Base-by-base conservation (phyloP, 371 early-diverging fungal genomes). In the Lichtheimia ramosa region DNA sequence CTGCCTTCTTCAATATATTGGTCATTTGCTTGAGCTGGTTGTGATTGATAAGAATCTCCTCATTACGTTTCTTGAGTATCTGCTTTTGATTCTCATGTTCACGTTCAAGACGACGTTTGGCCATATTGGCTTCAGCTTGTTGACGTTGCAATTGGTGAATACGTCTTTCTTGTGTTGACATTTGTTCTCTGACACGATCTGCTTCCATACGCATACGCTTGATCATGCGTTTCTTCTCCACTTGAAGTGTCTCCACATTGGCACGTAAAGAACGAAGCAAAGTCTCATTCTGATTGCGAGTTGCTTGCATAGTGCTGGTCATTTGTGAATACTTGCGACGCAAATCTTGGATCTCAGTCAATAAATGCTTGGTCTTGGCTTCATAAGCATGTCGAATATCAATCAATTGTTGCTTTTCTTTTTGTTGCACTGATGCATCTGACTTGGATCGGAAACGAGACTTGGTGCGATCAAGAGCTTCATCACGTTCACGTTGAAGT, bases 141-240 rank as follows among this genome's bases (percentile, higher is more conserved):
- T 87, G 83, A n/a, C 89, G 74, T 39, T 86, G 83, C 42, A 94
- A 68, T 40, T 81, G 79, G 43, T 88, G 85, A 51, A 94, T 87
- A 64, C 90, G 89, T 18, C 88, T 77, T 61, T 90, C 87, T 49
- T 86, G 88, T 8, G 75, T 66, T 5, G 83, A 80, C 56, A 84
- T 80, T 61, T 87, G 78, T 28, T 89, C 89, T 51, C 89, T 80
- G 27, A 85, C 83, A 6, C 83, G 75, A 54, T 87, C 83, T 0
- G 85, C 79, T 58, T 92, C 91, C 54, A 85, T 84, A 60, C 88
- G 87, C 81, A 92, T 89, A 20, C 91, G 84, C 58, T 89, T 89
- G 61, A 90, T 68, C 88, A 91, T 89, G 3, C 87, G 82, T 41
- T 86, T 73, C 73, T 92, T 92, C 69, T 94, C 94, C 5, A 79